Evolutionary conservation across 345 rosid genomes (phyloP).

Genomic region (Limnanthes douglasii): DNA sequence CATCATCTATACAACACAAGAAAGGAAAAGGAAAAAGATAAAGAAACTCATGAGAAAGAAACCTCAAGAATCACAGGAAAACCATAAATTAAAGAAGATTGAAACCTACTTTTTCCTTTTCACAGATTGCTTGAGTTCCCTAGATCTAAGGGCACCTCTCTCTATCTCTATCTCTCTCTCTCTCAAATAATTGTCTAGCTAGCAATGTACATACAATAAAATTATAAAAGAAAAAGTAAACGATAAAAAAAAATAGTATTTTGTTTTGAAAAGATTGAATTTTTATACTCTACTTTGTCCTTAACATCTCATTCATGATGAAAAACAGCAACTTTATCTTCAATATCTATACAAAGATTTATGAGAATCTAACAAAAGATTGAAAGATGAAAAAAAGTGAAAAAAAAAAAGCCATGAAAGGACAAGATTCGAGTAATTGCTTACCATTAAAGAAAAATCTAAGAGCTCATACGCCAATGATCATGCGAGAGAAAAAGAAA

Average conservation of each 20-base stretch:
- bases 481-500: not conserved
- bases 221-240: not conserved
- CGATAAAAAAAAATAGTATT: no score
- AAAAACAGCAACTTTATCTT: slow-evolving; percentile 6
- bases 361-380: no score
- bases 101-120: slow-evolving; percentile 15
- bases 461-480: slow-evolving; percentile 14
- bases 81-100: slow-evolving; percentile 24
- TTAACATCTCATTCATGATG: slow-evolving; percentile 4
- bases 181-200: slow-evolving; percentile 15
- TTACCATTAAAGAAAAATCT: slow-evolving; percentile 12
- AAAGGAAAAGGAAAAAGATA: slow-evolving; percentile 8
- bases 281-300: slow-evolving; percentile 4
- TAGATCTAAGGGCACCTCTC: slow-evolving; percentile 52
- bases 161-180: slow-evolving; percentile 11
- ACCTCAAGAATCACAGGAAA: slow-evolving; percentile 37
- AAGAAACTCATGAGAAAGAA: slow-evolving; percentile 28
- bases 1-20: slow-evolving; percentile 20
- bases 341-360: no score
- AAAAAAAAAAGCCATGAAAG: slow-evolving; percentile 1
- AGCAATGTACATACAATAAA: slow-evolving; percentile 4
- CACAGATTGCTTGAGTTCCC: slow-evolving; percentile 27
- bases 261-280: slow-evolving; percentile 5
- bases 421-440: slow-evolving; percentile 10
- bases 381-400: slow-evolving; percentile 4